Evolutionary conservation across 257 asterid species (phyloP).

Genomic region (Nicotiana tomentosiformis): DNA sequence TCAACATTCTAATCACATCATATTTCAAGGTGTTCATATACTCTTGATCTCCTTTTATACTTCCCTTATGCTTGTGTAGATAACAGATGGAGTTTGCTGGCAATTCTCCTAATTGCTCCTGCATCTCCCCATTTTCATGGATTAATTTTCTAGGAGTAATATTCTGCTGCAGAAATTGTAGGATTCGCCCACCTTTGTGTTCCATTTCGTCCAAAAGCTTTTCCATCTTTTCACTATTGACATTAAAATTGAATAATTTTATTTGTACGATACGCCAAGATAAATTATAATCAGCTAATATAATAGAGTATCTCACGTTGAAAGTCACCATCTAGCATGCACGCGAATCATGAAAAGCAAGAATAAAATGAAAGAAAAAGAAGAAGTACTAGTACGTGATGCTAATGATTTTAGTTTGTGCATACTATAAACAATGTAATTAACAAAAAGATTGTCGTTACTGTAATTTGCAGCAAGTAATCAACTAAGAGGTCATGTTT

Average conservation of each 20-base stretch:
- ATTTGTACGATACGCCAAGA: neutral
- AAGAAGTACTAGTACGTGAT: neutral
- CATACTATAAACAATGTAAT: neutral
- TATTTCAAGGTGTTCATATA: conserved; percentile 43
- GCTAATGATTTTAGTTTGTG: neutral
- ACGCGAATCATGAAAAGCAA: neutral
- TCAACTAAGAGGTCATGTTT: neutral
- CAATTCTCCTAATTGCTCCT: conserved; percentile 23
- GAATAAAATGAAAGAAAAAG: neutral
- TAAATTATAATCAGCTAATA: neutral
- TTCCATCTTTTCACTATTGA: conserved; percentile 54
- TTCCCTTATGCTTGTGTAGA: conserved; percentile 46
- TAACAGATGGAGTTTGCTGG: conserved; percentile 37
- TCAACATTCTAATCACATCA: conserved; percentile 71
- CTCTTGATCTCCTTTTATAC: conserved; percentile 14
- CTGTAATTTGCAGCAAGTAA: neutral
- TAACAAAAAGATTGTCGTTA: neutral
- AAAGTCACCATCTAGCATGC: neutral
- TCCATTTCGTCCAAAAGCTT: conserved; percentile 35
- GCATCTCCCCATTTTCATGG: neutral
- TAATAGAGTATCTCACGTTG: neutral
- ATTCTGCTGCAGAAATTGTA: conserved; percentile 35
- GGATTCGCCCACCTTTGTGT: conserved; percentile 31
- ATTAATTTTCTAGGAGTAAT: neutral
- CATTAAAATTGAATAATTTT: neutral